A percentile compares a stretch with the other conserved stretches of the same genome.
These are phyloP conservation scores for Hypoxylon sp. DNA, from an alignment of 2,329 filamentous ascomycete genomes.

Conservation along the genomic window DNA sequence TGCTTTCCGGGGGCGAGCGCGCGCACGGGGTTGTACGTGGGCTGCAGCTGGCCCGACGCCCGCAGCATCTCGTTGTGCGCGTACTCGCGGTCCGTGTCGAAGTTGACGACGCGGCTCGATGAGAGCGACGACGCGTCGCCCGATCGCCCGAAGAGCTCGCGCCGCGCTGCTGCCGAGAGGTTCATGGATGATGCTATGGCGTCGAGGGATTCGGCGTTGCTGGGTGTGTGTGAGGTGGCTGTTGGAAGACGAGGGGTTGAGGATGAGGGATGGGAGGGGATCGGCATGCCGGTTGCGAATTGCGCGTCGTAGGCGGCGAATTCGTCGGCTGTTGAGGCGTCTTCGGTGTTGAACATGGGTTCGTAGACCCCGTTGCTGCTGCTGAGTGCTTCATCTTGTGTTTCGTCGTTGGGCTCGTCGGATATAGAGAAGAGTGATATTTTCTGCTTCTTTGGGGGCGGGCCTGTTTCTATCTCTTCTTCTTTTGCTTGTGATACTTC, in stretches of 20 bases:
- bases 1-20: constrained; percentile 90
- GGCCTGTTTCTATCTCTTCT: constrained; percentile 35
- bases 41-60: constrained; percentile 74
- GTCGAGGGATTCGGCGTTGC: constrained; percentile 68
- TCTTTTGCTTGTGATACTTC: constrained; percentile 9
- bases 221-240: constrained; percentile 33
- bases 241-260: constrained; percentile 46
- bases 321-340: constrained; percentile 50
- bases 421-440: constrained; percentile 79
- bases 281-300: constrained; percentile 28
- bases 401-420: constrained; percentile 53
- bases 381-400: constrained; percentile 47
- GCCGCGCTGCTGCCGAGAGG: constrained; percentile 80
- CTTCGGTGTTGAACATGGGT: constrained; percentile 63
- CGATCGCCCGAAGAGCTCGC: constrained; percentile 86
- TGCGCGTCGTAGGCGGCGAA: constrained; percentile 57
- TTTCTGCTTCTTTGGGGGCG: constrained; percentile 68
- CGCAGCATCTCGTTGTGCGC: constrained; percentile 84
- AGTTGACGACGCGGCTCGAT: constrained; percentile 81
- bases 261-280: constrained; percentile 43
- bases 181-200: constrained; percentile 83
- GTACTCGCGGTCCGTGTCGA: constrained; percentile 92
- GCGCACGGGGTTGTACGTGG: constrained; percentile 85
- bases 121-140: constrained; percentile 58
- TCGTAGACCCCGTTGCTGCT: constrained; percentile 61